Evolutionary conservation across 768 basidiomycete genomes (phyloP).

Genomic region (Calocera viscosa): DNA sequence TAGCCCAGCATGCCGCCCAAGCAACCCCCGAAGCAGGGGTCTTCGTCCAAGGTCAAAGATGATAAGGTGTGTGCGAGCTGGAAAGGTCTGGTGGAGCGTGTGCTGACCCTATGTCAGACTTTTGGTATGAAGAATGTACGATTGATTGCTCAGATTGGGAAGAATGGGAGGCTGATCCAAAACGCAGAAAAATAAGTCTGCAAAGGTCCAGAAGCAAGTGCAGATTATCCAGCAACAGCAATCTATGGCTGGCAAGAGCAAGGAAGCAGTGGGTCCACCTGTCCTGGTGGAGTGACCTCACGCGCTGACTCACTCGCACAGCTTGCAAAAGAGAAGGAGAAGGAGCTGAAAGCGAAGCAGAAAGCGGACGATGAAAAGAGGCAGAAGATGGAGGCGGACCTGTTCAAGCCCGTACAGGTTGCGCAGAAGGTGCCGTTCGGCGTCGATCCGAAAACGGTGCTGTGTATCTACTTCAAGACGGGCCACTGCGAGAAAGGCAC

Average conservation of each 20-base stretch:
- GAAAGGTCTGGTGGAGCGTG: constrained; percentile 19
- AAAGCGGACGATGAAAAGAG: constrained; percentile 73
- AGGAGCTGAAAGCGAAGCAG: constrained; percentile 57
- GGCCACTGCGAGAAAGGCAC: constrained; percentile 86
- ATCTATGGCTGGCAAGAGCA: constrained; percentile 63
- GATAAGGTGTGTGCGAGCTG: constrained; percentile 48
- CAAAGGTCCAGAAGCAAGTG: constrained; percentile 82
- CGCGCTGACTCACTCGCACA: constrained; percentile 13
- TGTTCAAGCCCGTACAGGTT: constrained; percentile 62
- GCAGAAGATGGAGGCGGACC: constrained; percentile 68
- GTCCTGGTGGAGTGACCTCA: neutral
- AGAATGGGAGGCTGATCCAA: neutral
- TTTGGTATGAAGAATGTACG: constrained; percentile 81
- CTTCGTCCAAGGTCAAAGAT: constrained; percentile 60
- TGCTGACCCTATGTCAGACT: constrained; percentile 39
- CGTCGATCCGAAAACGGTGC: constrained; percentile 83
- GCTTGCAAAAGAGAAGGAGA: constrained; percentile 79
- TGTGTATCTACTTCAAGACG: constrained; percentile 87
- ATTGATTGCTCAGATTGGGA: constrained; percentile 14
- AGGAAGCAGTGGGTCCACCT: constrained; percentile 34
- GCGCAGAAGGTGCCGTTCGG: constrained; percentile 84
- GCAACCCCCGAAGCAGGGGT: constrained; percentile 41
- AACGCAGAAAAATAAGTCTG: constrained; percentile 78
- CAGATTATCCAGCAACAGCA: constrained; percentile 68
- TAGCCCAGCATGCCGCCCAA: constrained; percentile 60